Conservation (phyloP, 148 eudicot genomes). For the Amaranthus palmeri region DNA sequence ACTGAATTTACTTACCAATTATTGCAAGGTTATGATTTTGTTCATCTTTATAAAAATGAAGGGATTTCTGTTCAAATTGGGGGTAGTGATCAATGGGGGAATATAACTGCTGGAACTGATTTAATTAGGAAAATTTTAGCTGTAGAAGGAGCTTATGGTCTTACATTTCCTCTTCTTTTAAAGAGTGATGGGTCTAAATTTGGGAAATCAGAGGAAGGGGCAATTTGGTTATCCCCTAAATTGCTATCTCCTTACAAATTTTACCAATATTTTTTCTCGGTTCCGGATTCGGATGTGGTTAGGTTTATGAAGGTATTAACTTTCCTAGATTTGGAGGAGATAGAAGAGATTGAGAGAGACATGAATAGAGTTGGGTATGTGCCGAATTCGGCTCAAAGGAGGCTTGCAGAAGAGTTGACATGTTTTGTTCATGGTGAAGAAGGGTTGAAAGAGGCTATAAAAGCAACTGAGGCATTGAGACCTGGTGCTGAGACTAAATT, state of each 20-base stretch:
- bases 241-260: constrained; percentile 78
- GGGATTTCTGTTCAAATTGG: constrained; percentile 79
- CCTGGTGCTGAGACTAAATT: constrained; percentile 69
- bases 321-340: constrained; percentile 61
- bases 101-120: constrained; percentile 89
- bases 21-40: constrained; percentile 81
- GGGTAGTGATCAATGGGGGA: constrained; percentile 97
- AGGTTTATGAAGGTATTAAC: constrained; percentile 70
- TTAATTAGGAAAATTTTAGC: constrained; percentile 59
- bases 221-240: constrained; percentile 75
- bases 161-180: constrained; percentile 78
- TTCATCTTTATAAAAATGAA: constrained; percentile 47
- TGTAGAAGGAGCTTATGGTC: constrained; percentile 53
- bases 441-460: constrained; percentile 73
- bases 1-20: constrained; percentile 85
- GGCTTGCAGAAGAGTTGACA: constrained; percentile 83
- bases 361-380: constrained; percentile 51
- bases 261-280: constrained; percentile 77
- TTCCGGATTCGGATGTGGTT: constrained; percentile 67
- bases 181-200: constrained; percentile 86
- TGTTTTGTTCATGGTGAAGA: constrained; percentile 79
- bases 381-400: constrained; percentile 67
- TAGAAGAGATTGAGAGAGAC: constrained; percentile 43
- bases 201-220: constrained; percentile 89
- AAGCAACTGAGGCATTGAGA: constrained; percentile 75